A percentile compares a stretch with the other conserved stretches of the same genome.
phyloP scores from a whole-genome alignment of 106 monocot species.

The Dendrobium chrysotoxum region DNA sequence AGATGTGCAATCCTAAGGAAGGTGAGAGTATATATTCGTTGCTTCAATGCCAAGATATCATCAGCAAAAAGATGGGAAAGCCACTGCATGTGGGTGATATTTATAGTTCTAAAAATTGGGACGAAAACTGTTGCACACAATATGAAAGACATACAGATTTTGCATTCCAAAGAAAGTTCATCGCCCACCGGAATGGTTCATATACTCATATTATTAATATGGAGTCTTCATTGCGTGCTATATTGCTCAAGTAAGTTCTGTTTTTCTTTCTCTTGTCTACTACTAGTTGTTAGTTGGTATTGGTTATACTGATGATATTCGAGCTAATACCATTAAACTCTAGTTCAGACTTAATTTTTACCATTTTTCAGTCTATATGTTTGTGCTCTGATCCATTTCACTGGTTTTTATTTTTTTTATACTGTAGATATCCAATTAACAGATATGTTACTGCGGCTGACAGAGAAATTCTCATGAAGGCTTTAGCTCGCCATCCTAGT shows the following conservation, averaged over 20 bases:
- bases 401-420: neutral
- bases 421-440: constrained; percentile 48
- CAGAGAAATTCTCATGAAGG: constrained; percentile 36
- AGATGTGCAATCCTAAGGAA: constrained; percentile 5
- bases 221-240: constrained; percentile 31
- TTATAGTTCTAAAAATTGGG: neutral
- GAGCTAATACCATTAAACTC: neutral
- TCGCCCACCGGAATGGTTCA: constrained; percentile 5
- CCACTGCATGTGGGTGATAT: neutral
- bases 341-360: neutral
- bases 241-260: constrained; percentile 45
- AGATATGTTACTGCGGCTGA: constrained; percentile 36
- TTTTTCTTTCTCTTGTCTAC: neutral
- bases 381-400: neutral
- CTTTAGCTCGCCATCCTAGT: constrained; percentile 57
- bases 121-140: neutral
- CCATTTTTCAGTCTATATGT: neutral
- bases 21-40: constrained; percentile 1
- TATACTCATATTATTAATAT: constrained; percentile 35
- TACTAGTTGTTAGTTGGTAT: neutral
- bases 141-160: neutral
- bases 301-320: too few species aligned
- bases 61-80: neutral
- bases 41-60: neutral
- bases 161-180: constrained; percentile 7